Base-by-base conservation (phyloP, 2,329 filamentous ascomycete genomes). In the Thelonectria blattea region DNA sequence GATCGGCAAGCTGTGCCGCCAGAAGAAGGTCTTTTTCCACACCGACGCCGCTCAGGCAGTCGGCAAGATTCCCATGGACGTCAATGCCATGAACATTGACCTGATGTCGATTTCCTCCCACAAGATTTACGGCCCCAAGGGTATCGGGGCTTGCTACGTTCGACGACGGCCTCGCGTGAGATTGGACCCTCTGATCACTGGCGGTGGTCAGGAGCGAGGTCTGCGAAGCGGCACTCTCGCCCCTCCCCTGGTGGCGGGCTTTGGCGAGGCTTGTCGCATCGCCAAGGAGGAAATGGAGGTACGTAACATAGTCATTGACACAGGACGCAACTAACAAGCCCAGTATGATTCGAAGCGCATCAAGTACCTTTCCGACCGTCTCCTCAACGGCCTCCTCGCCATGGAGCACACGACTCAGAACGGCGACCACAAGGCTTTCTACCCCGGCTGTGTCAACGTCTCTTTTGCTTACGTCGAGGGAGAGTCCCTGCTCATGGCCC, bases 381-480 rank as follows among this genome's bases (percentile, higher is more conserved):
- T 99, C 24, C 83, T 92, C 42, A 87, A 91, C 17, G 93, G 93
- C 2, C 88, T 99, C 3, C 82, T 99, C 18, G 78, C 91, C 6
- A 86, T 99, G 81, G 95, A 98, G 75, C 95, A 99, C 78, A 97
- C 95, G 2, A 86, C 85, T 9, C 88, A 97, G 69, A 99, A 99
- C 72, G 95, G 95, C 52, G 92, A 95, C 69, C 84, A 88, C 2
- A 78, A 90, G 5, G 84, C 87, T 53, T 96, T 96, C 77, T 99
- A 99, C 75, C 93, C 95, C 2, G 95, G 95, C 64, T 99, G 95
- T 71, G 94, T 99, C 63, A 99, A 99, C 76, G 91, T 99, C 11
- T 99, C 95, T 0, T 99, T 99, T 73, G 94, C 95, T 34, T 99
- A 99, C 72, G 93, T 99, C 5, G 95, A 99, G 79, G 95, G 95